Base-by-base conservation (phyloP, 257 asterid genomes). In the Buddleja alternifolia region DNA sequence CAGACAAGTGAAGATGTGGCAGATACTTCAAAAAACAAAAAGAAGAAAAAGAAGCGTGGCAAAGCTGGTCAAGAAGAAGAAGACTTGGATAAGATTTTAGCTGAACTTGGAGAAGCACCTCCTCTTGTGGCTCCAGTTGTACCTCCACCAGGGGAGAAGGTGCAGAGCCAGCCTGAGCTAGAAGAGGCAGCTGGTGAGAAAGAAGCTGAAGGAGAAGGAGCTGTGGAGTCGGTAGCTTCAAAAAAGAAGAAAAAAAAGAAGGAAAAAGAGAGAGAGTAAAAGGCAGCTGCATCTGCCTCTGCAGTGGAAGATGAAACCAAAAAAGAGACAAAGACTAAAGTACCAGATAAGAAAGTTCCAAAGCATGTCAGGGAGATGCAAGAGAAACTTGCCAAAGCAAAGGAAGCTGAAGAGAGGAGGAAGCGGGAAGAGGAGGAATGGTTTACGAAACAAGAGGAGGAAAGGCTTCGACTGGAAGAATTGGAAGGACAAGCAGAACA, bases 161-260 rank as follows among this genome's bases (percentile, higher is more conserved):
- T 47, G 52, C 88, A 77, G 62, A 66, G 58, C 58, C 88, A 81
- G 80, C 74, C 85, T 63, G 89, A 77, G 66, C 73, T 41, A 55
- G 90, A 73, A 69, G 86, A 77, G 78, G 85, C 73, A 65, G 57
- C 85, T 72, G 85, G 71, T 46, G 89, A 86, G 61, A 85, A 87
- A 69, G 91, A 84, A 78, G 85, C 75, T 42, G 91, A 84, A 52
- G 95, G 78, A 48, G 95, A 76, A 70, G 94, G 86, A 25, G 81
- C 82, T 51, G 75, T 45, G 3, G 96, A 89, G 76, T 62, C 96
- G 48, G 92, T 71, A 10, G 77, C 92, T 24, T 75, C 90, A 6
- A 92, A 87, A 85, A 92, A 92, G 86, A 92, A 87, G 86, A 89
- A 87, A 55, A 92, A 88, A 78, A 90, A 90, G 89, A 90, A 90